Percentiles rank a stretch among this genome's conserved stretches.
Evolutionary conservation across 2,329 filamentous ascomycete genomes (phyloP).

Genomic region (Dactylellina sp.): DNA sequence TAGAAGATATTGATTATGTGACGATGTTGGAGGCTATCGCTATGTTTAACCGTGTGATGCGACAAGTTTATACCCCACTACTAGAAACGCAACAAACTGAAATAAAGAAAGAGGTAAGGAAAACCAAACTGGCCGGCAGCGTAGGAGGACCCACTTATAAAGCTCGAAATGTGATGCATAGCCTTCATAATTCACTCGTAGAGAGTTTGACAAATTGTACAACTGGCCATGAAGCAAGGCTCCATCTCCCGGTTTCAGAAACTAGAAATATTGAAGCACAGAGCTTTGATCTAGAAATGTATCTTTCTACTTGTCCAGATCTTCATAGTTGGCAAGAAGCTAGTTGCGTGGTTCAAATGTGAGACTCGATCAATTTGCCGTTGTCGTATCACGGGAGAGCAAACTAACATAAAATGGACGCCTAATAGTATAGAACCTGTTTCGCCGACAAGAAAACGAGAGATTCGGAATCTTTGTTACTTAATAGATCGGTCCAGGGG

Average conservation of each 20-base stretch:
- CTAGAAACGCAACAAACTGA: neutral
- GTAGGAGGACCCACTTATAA: neutral
- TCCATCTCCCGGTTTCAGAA: constrained; percentile 10
- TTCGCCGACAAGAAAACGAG: neutral
- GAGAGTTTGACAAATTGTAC: neutral
- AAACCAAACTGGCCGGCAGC: neutral
- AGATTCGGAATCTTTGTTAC: constrained; percentile 8
- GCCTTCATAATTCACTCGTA: neutral
- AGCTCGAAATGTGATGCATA: constrained; percentile 13
- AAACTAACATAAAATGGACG: neutral
- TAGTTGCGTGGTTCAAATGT: constrained; percentile 13
- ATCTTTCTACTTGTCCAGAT: constrained; percentile 4
- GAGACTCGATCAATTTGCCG: neutral
- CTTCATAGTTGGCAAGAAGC: constrained; percentile 6
- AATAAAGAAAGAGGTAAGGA: neutral
- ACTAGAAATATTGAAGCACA: neutral
- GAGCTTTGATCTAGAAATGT: constrained; percentile 1
- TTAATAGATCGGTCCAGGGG: neutral
- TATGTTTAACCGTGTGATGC: neutral
- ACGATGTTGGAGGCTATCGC: constrained; percentile 1
- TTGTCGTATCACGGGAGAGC: neutral
- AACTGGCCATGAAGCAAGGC: constrained; percentile 9
- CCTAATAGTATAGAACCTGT: neutral
- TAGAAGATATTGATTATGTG: neutral
- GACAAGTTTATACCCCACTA: constrained; percentile 7